phyloP scores from a whole-genome alignment of 495 filamentous ascomycete genomes.

The Astrocystis sublimbata region DNA sequence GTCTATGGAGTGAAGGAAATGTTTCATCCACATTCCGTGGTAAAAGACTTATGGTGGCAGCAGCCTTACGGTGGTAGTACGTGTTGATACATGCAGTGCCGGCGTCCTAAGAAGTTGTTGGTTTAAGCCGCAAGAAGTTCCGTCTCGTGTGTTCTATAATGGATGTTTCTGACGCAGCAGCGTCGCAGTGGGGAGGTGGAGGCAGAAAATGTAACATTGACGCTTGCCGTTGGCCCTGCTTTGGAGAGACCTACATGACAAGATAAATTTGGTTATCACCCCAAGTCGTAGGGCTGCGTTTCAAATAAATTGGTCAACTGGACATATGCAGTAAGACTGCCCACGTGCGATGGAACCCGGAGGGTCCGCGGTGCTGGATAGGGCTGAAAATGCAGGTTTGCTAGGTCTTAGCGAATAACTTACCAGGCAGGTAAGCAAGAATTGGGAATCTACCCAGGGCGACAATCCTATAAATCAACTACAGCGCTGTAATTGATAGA shows the following conservation, averaged over 20 bases:
- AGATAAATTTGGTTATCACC: not conserved
- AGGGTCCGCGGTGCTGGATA: constrained; percentile 6
- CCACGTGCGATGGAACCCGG: constrained; percentile 11
- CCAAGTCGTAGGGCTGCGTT: not conserved
- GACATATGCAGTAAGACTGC: not conserved
- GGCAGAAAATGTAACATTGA: constrained; percentile 13
- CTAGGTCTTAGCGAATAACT: not conserved
- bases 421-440: not conserved
- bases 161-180: not conserved
- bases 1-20: not conserved
- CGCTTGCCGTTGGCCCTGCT: constrained; percentile 2
- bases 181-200: not conserved
- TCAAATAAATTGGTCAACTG: not conserved
- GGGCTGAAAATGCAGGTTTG: constrained; percentile 7
- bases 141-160: not conserved
- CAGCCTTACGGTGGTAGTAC: too few relatives aligned
- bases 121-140: not conserved
- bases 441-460: not conserved
- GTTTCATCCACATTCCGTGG: not conserved
- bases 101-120: not conserved
- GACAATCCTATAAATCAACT: not conserved
- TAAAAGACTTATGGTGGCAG: too few relatives aligned
- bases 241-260: not conserved
- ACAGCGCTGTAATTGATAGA: not conserved
- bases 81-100: not conserved